Conservation (phyloP, 2,329 filamentous ascomycete genomes). For the Meredithiella fracta region DNA sequence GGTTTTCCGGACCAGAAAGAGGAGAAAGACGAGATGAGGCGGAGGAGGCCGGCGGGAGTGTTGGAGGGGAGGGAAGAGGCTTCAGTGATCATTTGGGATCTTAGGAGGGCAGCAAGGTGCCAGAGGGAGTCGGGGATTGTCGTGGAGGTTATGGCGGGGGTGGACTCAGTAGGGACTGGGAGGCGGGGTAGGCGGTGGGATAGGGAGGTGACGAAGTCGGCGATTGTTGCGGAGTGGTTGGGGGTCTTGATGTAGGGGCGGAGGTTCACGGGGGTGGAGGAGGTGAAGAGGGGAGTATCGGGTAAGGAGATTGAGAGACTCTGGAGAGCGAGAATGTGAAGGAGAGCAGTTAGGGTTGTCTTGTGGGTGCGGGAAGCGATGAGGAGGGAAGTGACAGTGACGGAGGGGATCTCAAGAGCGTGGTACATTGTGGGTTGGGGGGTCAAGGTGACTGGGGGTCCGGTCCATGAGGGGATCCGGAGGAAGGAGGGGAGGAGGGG, state of each 20-base stretch:
- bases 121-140: slow-evolving; percentile 23
- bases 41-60: slow-evolving; percentile 27
- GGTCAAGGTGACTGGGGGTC: slow-evolving; percentile 22
- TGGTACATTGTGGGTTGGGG: slow-evolving; percentile 23
- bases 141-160: neutral
- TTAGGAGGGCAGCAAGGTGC: slow-evolving; percentile 24
- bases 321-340: slow-evolving; percentile 29
- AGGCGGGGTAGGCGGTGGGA: slow-evolving; percentile 25
- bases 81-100: slow-evolving; percentile 22
- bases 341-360: slow-evolving; percentile 31
- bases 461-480: slow-evolving; percentile 24
- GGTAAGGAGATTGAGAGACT: slow-evolving; percentile 25
- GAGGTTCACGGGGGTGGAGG: slow-evolving; percentile 29
- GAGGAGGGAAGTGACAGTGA: slow-evolving; percentile 21
- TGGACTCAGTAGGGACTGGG: slow-evolving; percentile 29
- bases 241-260: slow-evolving; percentile 17
- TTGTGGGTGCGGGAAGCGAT: slow-evolving; percentile 25
- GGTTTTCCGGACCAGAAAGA: slow-evolving; percentile 26
- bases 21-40: slow-evolving; percentile 28
- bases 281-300: slow-evolving; percentile 13
- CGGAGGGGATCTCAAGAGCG: slow-evolving; percentile 22
- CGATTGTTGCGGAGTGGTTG: neutral
- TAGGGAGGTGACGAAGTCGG: slow-evolving; percentile 24
- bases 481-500: slow-evolving; percentile 21
- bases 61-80: slow-evolving; percentile 24